Percentiles rank a stretch among this genome's conserved stretches.
Evolutionary conservation across 2,329 filamentous ascomycete genomes (phyloP).

Genomic region (Phaeosphaeriaceae sp.): DNA sequence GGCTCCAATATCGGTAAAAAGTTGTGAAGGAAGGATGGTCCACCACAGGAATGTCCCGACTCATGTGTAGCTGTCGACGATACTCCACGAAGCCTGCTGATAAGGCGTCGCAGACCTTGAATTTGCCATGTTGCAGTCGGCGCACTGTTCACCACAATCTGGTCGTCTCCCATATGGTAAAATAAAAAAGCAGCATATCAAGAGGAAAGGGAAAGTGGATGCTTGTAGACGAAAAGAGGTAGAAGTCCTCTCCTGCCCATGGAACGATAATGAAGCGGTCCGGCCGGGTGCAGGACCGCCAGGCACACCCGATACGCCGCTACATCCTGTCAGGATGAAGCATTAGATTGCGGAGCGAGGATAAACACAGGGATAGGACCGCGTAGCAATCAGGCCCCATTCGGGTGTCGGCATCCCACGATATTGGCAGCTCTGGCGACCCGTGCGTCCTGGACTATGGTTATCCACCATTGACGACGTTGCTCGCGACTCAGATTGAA

Average conservation of each 20-base stretch:
- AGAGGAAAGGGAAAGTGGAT: background rate
- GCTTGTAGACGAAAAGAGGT: background rate
- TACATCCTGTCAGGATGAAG: background rate
- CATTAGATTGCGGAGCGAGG: constrained; percentile 2
- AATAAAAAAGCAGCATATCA: background rate
- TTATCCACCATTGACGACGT: background rate
- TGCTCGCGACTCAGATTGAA: background rate
- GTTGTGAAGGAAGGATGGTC: constrained; percentile 18
- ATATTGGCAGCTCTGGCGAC: background rate
- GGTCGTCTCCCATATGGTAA: background rate
- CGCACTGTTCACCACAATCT: constrained; percentile 1
- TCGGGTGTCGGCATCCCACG: background rate
- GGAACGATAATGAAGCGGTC: background rate
- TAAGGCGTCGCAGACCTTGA: constrained; percentile 9
- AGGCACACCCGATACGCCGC: background rate
- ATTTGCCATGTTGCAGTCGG: constrained; percentile 10
- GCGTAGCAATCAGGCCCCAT: background rate
- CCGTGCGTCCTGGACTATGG: background rate
- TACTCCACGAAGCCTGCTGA: background rate
- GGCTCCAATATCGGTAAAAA: constrained; percentile 21
- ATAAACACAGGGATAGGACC: background rate
- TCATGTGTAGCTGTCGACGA: background rate
- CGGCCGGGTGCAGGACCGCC: background rate
- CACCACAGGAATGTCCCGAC: constrained; percentile 11
- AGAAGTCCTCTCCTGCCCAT: background rate